Evolutionary conservation across 2,329 filamentous ascomycete species (phyloP).

Genomic region (Nemania sp.): DNA sequence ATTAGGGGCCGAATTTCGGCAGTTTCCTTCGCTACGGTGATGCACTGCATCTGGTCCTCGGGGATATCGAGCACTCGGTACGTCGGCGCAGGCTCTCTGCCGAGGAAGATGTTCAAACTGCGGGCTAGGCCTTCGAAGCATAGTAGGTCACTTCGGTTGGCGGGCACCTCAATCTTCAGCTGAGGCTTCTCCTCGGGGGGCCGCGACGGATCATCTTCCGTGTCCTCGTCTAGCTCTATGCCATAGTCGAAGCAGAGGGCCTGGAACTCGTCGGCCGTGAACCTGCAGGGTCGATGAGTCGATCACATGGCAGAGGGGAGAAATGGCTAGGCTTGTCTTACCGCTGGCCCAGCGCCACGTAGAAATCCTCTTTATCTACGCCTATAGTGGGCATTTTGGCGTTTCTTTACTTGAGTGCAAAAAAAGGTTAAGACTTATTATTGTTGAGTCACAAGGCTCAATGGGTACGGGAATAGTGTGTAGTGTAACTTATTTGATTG

Average conservation of each 20-base stretch:
- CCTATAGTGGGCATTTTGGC: slow-evolving; percentile 91
- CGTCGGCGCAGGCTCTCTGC: slow-evolving; percentile 79
- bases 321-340: slow-evolving; percentile 56
- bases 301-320: slow-evolving; percentile 36
- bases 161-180: slow-evolving; percentile 40
- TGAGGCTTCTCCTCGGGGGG: slow-evolving; percentile 38
- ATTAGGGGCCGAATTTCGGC: slow-evolving; percentile 86
- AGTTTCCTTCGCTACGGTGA: slow-evolving; percentile 82
- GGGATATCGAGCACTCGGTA: slow-evolving; percentile 80
- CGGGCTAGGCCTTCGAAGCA: slow-evolving; percentile 42
- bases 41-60: slow-evolving; percentile 79
- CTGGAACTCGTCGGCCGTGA: slow-evolving; percentile 94
- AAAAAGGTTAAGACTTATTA: no score
- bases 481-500: neutral
- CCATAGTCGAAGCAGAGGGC: slow-evolving; percentile 98
- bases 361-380: slow-evolving; percentile 96
- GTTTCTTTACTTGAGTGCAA: slow-evolving; percentile 17
- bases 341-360: slow-evolving; percentile 89
- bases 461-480: slow-evolving; percentile 4
- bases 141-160: slow-evolving; percentile 40
- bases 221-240: slow-evolving; percentile 98
- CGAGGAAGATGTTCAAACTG: slow-evolving; percentile 67
- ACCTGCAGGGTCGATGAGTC: slow-evolving; percentile 61
- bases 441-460: slow-evolving; percentile 34
- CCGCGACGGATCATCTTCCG: slow-evolving; percentile 73